Evolutionary conservation across 2,329 filamentous ascomycete genomes (phyloP).

Genomic region (Macroventuria anomochaeta): DNA sequence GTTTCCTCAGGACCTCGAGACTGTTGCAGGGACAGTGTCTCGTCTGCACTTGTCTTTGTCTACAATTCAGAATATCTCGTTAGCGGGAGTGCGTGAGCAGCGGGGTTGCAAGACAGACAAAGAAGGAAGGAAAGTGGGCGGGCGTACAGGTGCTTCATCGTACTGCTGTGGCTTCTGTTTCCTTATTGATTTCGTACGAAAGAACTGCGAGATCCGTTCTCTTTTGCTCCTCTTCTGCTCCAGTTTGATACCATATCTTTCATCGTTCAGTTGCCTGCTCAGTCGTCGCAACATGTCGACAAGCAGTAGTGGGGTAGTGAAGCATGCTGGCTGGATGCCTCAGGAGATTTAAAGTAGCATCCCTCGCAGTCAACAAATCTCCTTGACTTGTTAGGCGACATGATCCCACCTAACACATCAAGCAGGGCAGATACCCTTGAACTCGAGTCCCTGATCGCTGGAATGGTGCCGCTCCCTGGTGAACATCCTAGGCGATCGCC

Average conservation of each 20-base stretch:
- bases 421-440: constrained; percentile 40
- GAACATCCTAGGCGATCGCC: constrained; percentile 34
- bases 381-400: constrained; percentile 27
- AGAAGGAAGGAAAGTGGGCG: constrained; percentile 2
- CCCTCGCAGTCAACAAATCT: constrained; percentile 34
- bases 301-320: constrained; percentile 20
- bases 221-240: constrained; percentile 40
- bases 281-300: constrained; percentile 41
- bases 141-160: constrained; percentile 29
- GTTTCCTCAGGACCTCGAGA: not conserved
- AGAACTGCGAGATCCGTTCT: constrained; percentile 41
- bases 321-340: constrained; percentile 32
- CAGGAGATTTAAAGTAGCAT: constrained; percentile 24
- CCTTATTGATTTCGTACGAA: constrained; percentile 28
- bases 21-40: constrained; percentile 3
- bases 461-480: constrained; percentile 32
- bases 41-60: constrained; percentile 19
- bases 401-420: constrained; percentile 29
- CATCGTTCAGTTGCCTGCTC: constrained; percentile 30
- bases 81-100: constrained; percentile 22
- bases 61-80: constrained; percentile 24
- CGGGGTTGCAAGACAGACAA: not conserved
- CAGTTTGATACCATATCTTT: constrained; percentile 26
- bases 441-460: constrained; percentile 25
- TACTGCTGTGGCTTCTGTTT: constrained; percentile 31